Evolutionary conservation across 2,329 filamentous ascomycete species (phyloP), one percentile per base, ranked within the genome.

Genomic region (Canariomyces notabilis): DNA sequence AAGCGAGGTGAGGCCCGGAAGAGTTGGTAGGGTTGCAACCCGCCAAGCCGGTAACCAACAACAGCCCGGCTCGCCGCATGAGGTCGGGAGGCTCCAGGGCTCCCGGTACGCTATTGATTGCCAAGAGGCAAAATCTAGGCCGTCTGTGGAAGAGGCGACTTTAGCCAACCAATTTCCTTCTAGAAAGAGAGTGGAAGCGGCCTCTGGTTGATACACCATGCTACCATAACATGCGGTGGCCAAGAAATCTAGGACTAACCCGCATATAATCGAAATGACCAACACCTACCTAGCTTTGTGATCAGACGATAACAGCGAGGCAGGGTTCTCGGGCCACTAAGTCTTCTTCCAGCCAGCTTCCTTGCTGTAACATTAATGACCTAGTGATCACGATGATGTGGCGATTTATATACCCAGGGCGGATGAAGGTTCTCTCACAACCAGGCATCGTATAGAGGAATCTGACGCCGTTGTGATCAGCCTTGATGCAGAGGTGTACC

Each of bases 1-100:
- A 41, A 32, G 19, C 19, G 31, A 14, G 33, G n/a, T n/a, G 2
- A n/a, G 21, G 15, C 34, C 36, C 33, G 37, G 37, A 37, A 51
- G 43, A 26, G n/a, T 5, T n/a, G 5, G 23, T 33, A 20, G 42
- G 12, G 26, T 16, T 44, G 49, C 23, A 51, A 48, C 42, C 47
- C 38, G 37, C 8, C 35, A 22, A 40, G 20, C 37, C 33, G 33
- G 33, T 14, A 19, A 20, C 44, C 44, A 16, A 8, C 42, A 22
- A 1, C 39, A 31, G 42, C 19, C 18, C 12, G 19, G 18, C 22
- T 16, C 42, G 9, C 19, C 15, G 26, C 14, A 7, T n/a, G 14
- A 32, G 4, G 16, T 23, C n/a, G 6, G 23, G 11, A 8, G 29
- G 16, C 21, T 16, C 29, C 21, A 21, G 47, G 42, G 12, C 16